Percentiles rank a stretch among this genome's conserved stretches.
phyloP scores from a whole-genome alignment of 768 basidiomycete species.

The Leccinum aurantiacum region DNA sequence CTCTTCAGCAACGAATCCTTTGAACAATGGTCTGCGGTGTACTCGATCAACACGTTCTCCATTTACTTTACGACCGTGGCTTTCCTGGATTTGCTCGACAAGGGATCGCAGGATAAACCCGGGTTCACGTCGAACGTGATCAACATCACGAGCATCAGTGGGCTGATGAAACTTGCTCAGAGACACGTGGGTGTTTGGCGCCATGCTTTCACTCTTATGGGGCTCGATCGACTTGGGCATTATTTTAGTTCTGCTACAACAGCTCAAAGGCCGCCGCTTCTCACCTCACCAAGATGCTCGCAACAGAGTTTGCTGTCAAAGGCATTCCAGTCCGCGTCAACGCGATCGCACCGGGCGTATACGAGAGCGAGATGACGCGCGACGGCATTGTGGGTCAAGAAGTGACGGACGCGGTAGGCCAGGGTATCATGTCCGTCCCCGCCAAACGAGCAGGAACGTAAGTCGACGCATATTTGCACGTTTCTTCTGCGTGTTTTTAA shows the following conservation, averaged over 20 bases:
- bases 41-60: slow-evolving; percentile 70
- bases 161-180: slow-evolving; percentile 67
- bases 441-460: slow-evolving; percentile 64
- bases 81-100: slow-evolving; percentile 72
- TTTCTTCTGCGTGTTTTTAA: background rate
- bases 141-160: slow-evolving; percentile 79
- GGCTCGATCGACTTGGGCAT: background rate
- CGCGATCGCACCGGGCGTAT: slow-evolving; percentile 74
- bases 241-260: slow-evolving; percentile 72
- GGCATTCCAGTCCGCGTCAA: slow-evolving; percentile 69
- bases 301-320: slow-evolving; percentile 74
- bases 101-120: slow-evolving; percentile 59
- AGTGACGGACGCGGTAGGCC: slow-evolving; percentile 53
- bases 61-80: slow-evolving; percentile 75
- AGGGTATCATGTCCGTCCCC: slow-evolving; percentile 62
- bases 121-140: slow-evolving; percentile 66
- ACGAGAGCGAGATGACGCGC: slow-evolving; percentile 74
- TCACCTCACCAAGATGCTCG: slow-evolving; percentile 73
- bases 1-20: slow-evolving; percentile 68
- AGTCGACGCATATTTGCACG: slow-evolving; percentile 31
- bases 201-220: background rate
- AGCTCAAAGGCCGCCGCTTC: slow-evolving; percentile 76
- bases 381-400: slow-evolving; percentile 46
- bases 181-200: slow-evolving; percentile 59
- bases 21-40: slow-evolving; percentile 62